Conservation (phyloP, 148 eudicot species). For the Spergularia marina region DNA sequence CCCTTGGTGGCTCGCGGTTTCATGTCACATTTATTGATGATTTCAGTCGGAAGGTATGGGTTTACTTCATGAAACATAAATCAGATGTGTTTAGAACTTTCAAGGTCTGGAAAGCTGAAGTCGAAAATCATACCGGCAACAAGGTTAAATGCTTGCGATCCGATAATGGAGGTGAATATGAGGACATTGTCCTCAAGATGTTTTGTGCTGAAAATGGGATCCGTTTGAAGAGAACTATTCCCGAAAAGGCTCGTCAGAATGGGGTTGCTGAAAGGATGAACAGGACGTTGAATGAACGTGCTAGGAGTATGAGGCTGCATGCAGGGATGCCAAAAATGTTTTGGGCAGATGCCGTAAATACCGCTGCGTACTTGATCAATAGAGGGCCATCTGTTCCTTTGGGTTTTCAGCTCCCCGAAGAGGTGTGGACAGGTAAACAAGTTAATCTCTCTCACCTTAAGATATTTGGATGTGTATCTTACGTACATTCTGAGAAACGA, state of each 20-base stretch:
- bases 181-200: background rate
- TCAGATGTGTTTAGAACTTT: background rate
- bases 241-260: background rate
- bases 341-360: background rate
- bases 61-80: background rate
- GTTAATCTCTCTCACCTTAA: background rate
- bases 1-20: background rate
- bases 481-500: background rate
- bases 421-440: background rate
- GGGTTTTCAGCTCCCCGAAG: background rate
- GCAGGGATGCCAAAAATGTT: background rate
- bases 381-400: background rate
- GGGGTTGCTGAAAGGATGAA: conserved; percentile 1
- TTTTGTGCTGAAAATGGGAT: background rate
- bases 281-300: background rate
- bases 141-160: background rate
- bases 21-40: background rate
- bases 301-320: background rate
- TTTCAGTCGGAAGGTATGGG: background rate
- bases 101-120: background rate
- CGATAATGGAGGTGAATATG: background rate
- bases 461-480: background rate
- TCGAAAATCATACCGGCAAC: background rate
- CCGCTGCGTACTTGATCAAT: background rate
- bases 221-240: background rate